A percentile compares a stretch with the other conserved stretches of the same genome.
Evolutionary conservation across 225 moss, liverwort and hornwort species (phyloP).

Genomic region (Straminergon stramineum): DNA sequence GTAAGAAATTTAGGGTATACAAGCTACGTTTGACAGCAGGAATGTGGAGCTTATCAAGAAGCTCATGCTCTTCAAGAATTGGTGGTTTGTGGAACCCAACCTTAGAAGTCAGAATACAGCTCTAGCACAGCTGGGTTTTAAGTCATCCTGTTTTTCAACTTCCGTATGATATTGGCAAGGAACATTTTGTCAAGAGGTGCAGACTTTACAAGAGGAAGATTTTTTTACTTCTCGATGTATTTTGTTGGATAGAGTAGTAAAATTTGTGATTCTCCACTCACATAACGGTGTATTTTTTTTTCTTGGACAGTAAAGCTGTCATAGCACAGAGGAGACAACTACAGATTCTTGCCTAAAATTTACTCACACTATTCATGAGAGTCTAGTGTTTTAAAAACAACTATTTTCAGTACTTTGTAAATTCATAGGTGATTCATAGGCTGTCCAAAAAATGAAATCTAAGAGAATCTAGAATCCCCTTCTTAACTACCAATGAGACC

Average conservation of each 20-base stretch:
- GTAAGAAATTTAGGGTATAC: slow-evolving; percentile 66
- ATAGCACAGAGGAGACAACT: neutral
- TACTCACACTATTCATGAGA: too few species aligned
- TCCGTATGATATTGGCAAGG: slow-evolving; percentile 59
- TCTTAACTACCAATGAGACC: neutral
- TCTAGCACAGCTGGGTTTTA: slow-evolving; percentile 46
- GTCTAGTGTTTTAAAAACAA: too few species aligned
- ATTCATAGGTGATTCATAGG: too few species aligned
- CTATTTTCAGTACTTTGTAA: too few species aligned
- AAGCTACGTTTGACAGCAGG: slow-evolving; percentile 29
- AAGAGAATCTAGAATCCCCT: neutral
- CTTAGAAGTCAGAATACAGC: slow-evolving; percentile 52
- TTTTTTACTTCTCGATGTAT: slow-evolving; percentile 14
- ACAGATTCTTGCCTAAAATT: too few species aligned
- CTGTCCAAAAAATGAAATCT: neutral
- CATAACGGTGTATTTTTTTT: neutral
- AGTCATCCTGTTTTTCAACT: slow-evolving; percentile 54
- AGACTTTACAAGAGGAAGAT: slow-evolving; percentile 1
- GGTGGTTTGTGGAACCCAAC: slow-evolving; percentile 60
- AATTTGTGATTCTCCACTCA: neutral
- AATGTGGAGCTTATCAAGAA: slow-evolving; percentile 37
- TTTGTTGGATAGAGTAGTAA: neutral
- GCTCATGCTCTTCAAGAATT: slow-evolving; percentile 49
- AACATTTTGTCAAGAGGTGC: slow-evolving; percentile 50
- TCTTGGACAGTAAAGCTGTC: neutral